These are phyloP conservation scores for Sporothrix euskadiensis DNA, from an alignment of 2,329 filamentous ascomycete species.

Conservation along the genomic window DNA sequence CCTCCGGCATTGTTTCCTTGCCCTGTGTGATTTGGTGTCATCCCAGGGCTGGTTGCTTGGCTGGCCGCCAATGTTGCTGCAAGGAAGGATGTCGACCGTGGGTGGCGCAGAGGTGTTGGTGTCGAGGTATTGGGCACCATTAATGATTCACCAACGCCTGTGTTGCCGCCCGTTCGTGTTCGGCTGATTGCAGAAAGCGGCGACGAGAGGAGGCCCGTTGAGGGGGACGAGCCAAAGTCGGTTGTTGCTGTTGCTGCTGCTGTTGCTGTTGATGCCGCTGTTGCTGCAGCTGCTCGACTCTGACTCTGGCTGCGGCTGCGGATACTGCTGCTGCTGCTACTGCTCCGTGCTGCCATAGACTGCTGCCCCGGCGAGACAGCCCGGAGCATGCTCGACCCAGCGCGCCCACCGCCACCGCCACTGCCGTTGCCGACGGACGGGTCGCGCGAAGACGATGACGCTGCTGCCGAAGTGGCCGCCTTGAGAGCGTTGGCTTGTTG, in stretches of 20 bases:
- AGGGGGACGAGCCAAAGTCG: background rate
- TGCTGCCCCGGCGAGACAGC: constrained; percentile 31
- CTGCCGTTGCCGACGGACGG: background rate
- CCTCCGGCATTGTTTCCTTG: constrained; percentile 25
- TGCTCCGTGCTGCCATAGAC: constrained; percentile 19
- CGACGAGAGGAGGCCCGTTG: background rate
- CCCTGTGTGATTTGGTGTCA: constrained; percentile 44
- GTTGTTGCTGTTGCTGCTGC: background rate
- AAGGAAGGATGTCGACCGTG: constrained; percentile 55
- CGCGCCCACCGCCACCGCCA: background rate
- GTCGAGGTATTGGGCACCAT: background rate
- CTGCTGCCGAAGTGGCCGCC: constrained; percentile 48
- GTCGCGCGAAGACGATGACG: constrained; percentile 1
- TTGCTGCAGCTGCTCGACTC: background rate
- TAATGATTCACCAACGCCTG: background rate
- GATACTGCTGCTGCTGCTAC: constrained; percentile 21
- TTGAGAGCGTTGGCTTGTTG: constrained; percentile 41
- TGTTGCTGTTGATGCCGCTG: background rate
- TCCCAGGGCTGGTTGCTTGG: constrained; percentile 42
- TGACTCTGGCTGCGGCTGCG: constrained; percentile 22
- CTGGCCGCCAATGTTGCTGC: constrained; percentile 64
- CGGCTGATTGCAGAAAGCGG: background rate
- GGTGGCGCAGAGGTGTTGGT: constrained; percentile 32
- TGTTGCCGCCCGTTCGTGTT: background rate
- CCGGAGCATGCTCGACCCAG: constrained; percentile 33